Conservation (phyloP, 257 asterid species). For the Osmanthus fragrans region DNA sequence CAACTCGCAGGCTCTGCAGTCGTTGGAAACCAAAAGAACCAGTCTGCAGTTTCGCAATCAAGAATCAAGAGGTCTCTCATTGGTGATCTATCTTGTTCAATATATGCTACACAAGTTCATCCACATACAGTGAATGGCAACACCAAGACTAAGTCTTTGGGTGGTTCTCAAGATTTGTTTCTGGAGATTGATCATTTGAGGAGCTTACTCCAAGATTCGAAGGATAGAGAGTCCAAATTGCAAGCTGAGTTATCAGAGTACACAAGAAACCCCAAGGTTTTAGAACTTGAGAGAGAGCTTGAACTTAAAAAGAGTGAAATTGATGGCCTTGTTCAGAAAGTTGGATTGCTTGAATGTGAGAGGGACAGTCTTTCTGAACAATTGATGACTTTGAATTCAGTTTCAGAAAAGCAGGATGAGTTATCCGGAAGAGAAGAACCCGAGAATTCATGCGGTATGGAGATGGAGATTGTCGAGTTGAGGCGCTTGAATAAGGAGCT, state of each 20-base stretch:
- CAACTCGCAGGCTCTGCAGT: constrained; percentile 44
- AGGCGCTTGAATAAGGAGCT: constrained; percentile 92
- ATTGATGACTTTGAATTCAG: constrained; percentile 41
- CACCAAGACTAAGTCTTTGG: constrained; percentile 43
- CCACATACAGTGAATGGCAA: constrained; percentile 49
- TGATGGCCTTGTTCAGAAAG: constrained; percentile 54
- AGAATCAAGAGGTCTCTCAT: constrained; percentile 80
- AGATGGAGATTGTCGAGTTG: constrained; percentile 83
- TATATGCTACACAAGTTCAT: constrained; percentile 63
- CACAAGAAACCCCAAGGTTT: constrained; percentile 44
- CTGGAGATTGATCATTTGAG: constrained; percentile 83
- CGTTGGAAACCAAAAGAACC: constrained; percentile 45
- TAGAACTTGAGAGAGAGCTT: constrained; percentile 63
- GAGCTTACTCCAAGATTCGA: constrained; percentile 76
- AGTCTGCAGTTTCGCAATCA: constrained; percentile 36
- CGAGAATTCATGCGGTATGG: constrained; percentile 41
- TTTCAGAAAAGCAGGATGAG: constrained; percentile 43
- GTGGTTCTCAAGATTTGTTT: constrained; percentile 66
- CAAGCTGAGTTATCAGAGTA: constrained; percentile 65
- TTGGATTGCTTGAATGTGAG: constrained; percentile 59
- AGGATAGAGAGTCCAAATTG: constrained; percentile 70
- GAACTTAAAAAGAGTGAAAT: constrained; percentile 56
- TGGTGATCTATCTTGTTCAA: constrained; percentile 76
- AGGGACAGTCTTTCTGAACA: constrained; percentile 54
- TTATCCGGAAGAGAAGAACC: constrained; percentile 27